A percentile compares a stretch with the other conserved stretches of the same genome.
Conservation (phyloP, 2,329 filamentous ascomycete species). For the Dactylonectria estremocensis region DNA sequence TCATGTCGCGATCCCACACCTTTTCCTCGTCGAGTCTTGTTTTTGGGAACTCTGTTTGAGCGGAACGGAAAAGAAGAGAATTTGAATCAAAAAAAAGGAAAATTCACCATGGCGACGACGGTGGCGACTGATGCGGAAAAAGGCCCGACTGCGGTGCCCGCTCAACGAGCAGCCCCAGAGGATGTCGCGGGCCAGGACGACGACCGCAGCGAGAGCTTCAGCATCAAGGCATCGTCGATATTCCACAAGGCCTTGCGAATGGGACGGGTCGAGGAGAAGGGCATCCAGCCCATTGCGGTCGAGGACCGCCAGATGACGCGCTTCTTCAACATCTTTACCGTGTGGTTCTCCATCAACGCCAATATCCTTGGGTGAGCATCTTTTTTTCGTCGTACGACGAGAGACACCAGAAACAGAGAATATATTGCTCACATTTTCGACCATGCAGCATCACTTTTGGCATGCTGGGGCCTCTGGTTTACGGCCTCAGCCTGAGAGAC, state of each 20-base stretch:
- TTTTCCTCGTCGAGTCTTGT: background rate
- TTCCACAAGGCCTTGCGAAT: slow-evolving; percentile 54
- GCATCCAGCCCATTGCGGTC: slow-evolving; percentile 60
- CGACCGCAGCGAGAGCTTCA: slow-evolving; percentile 47
- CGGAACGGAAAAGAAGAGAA: background rate
- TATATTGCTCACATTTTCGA: slow-evolving; percentile 22
- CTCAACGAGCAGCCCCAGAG: slow-evolving; percentile 33
- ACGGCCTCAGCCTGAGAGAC: slow-evolving; percentile 70
- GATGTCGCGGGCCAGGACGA: slow-evolving; percentile 44
- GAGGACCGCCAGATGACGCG: slow-evolving; percentile 58
- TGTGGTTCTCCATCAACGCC: slow-evolving; percentile 65
- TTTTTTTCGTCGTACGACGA: slow-evolving; percentile 1
- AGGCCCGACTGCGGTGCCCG: slow-evolving; percentile 27
- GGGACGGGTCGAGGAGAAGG: slow-evolving; percentile 60
- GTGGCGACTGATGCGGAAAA: slow-evolving; percentile 37
- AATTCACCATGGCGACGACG: slow-evolving; percentile 15
- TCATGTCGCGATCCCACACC: slow-evolving; percentile 12
- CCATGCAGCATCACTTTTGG: slow-evolving; percentile 71
- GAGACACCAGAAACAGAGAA: background rate
- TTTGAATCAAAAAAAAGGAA: slow-evolving; percentile 1
- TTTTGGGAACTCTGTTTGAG: background rate
- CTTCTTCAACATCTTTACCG: slow-evolving; percentile 62
- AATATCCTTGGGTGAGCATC: slow-evolving; percentile 61
- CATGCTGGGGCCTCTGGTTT: slow-evolving; percentile 71
- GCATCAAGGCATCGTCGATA: slow-evolving; percentile 46